Evolutionary conservation across 129 eudicot species (phyloP).

Genomic region (Centella asiatica): DNA sequence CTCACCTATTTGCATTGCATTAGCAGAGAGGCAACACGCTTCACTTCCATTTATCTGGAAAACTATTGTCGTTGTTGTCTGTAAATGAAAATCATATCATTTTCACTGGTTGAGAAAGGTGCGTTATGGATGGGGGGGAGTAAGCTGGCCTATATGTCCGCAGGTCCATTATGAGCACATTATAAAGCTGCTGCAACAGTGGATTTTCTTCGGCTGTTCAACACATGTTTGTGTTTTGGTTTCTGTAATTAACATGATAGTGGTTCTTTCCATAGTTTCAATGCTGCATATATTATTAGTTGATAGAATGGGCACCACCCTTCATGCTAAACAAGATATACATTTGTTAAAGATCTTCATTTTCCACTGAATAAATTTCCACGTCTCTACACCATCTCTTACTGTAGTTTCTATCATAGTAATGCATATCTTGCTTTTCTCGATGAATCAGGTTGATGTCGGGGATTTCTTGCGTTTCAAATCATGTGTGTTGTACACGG

Average conservation of each 20-base stretch:
- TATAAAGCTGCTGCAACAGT: background rate
- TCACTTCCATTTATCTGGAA: background rate
- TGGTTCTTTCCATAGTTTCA: no score
- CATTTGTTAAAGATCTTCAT: no score
- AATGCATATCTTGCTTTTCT: background rate
- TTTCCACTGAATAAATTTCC: background rate
- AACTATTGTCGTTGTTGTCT: background rate
- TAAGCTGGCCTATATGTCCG: background rate
- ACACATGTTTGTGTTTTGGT: background rate
- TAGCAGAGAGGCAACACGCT: background rate
- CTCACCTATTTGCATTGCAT: background rate
- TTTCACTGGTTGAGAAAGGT: background rate
- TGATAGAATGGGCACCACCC: no score
- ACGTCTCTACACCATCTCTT: background rate
- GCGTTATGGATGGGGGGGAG: background rate
- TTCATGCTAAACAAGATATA: no score
- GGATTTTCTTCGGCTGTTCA: background rate
- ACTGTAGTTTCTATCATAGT: background rate
- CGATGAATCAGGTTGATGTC: slow-evolving; percentile 70
- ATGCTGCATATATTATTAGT: no score
- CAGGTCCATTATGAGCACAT: background rate
- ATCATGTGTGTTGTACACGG: slow-evolving; percentile 84
- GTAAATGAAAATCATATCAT: background rate
- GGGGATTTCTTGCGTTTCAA: slow-evolving; percentile 91
- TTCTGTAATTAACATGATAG: no score